Evolutionary conservation across 2,329 filamentous ascomycete species (phyloP).

Genomic region (Trichoderma citrinoviride): DNA sequence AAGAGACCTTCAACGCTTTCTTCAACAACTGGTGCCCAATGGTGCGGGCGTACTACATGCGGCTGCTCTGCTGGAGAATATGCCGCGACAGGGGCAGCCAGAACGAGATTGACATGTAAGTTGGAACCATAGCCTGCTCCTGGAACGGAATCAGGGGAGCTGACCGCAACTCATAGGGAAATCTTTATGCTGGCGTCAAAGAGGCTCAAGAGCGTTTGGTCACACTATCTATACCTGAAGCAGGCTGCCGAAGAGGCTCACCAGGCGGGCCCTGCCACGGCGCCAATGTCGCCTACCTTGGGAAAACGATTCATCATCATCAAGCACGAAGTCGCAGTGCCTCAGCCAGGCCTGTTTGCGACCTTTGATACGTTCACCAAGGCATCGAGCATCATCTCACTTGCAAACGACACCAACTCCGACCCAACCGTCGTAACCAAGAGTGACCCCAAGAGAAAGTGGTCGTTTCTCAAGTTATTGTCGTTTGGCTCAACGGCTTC

Average conservation of each 20-base stretch:
- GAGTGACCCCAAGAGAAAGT: slow-evolving; percentile 55
- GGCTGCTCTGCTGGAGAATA: slow-evolving; percentile 83
- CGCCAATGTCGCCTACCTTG: slow-evolving; percentile 80
- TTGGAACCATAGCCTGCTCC: slow-evolving; percentile 23
- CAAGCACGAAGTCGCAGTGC: slow-evolving; percentile 63
- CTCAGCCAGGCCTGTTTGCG: slow-evolving; percentile 48
- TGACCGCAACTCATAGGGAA: slow-evolving; percentile 46
- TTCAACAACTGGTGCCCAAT: slow-evolving; percentile 97
- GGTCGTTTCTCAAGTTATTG: slow-evolving; percentile 63
- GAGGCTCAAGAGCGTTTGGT: slow-evolving; percentile 71
- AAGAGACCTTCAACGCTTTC: slow-evolving; percentile 71
- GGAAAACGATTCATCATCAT: slow-evolving; percentile 86
- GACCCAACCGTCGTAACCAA: slow-evolving; percentile 32
- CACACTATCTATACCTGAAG: slow-evolving; percentile 74
- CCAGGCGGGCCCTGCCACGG: slow-evolving; percentile 64
- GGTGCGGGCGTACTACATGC: slow-evolving; percentile 91
- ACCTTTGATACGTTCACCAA: slow-evolving; percentile 50
- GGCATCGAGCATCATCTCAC: slow-evolving; percentile 27
- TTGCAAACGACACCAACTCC: slow-evolving; percentile 29
- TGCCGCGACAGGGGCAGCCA: slow-evolving; percentile 70
- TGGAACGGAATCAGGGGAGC: not conserved
- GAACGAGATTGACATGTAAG: slow-evolving; percentile 66
- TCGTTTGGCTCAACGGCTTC: slow-evolving; percentile 40
- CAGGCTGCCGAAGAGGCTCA: slow-evolving; percentile 59
- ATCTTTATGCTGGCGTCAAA: slow-evolving; percentile 67